Percentiles rank a stretch among this genome's conserved stretches.
Conservation (phyloP, 352 stramenopile genomes). For the Phytophthora cactorum region DNA sequence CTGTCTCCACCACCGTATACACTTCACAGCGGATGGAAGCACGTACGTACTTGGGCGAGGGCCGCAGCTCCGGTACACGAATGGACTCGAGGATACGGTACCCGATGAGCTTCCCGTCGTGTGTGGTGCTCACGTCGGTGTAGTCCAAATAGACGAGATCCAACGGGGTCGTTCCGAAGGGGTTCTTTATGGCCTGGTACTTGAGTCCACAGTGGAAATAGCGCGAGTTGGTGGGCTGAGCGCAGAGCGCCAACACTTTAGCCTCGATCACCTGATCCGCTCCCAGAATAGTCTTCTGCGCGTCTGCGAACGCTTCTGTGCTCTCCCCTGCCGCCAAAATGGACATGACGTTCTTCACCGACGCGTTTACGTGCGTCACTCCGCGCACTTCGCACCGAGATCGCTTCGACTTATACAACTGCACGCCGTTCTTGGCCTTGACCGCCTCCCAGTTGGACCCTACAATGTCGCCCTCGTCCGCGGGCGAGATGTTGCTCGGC, state of each 20-base stretch:
- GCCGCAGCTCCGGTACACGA: slow-evolving; percentile 65
- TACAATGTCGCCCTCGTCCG: slow-evolving; percentile 25
- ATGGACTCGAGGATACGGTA: slow-evolving; percentile 86
- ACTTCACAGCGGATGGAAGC: slow-evolving; percentile 83
- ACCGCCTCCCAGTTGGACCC: slow-evolving; percentile 63
- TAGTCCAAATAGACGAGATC: slow-evolving; percentile 89
- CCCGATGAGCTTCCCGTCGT: slow-evolving; percentile 65
- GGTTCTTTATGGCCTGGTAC: slow-evolving; percentile 84
- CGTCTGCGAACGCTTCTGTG: slow-evolving; percentile 60
- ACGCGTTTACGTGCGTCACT: slow-evolving; percentile 76
- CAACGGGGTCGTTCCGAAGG: slow-evolving; percentile 63
- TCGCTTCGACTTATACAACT: slow-evolving; percentile 71
- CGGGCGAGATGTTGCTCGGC: slow-evolving; percentile 38
- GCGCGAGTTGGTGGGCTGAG: slow-evolving; percentile 53
- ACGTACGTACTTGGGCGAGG: slow-evolving; percentile 65
- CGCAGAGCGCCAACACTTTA: slow-evolving; percentile 69
- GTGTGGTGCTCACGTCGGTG: slow-evolving; percentile 76
- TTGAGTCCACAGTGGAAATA: slow-evolving; percentile 89
- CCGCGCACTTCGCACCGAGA: slow-evolving; percentile 78
- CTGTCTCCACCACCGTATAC: slow-evolving; percentile 79
- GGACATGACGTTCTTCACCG: slow-evolving; percentile 86
- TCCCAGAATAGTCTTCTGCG: slow-evolving; percentile 68
- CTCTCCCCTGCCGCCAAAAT: slow-evolving; percentile 62
- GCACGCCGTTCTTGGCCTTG: slow-evolving; percentile 76
- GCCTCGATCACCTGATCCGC: slow-evolving; percentile 72